Conservation (phyloP, 371 early-diverging fungal species). For the Blakeslea trispora region DNA sequence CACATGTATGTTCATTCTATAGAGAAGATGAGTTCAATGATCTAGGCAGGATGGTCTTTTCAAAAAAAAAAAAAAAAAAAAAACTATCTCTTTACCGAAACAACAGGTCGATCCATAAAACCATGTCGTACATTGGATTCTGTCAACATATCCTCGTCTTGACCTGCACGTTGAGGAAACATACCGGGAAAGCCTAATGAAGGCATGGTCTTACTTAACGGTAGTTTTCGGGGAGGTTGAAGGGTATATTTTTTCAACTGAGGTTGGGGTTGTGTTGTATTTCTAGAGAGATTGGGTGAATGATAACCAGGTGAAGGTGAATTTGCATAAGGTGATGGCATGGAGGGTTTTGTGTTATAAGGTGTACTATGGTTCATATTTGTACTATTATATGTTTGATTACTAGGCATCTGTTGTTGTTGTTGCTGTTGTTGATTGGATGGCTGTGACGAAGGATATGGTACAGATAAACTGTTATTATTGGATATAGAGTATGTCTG, state of each 20-base stretch:
- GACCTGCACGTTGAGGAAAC: slow-evolving; percentile 61
- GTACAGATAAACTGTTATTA: slow-evolving; percentile 37
- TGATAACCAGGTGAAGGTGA: slow-evolving; percentile 53
- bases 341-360: slow-evolving; percentile 22
- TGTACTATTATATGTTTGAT: slow-evolving; percentile 14
- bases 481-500: slow-evolving; percentile 23
- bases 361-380: slow-evolving; percentile 18
- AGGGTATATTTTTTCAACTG: slow-evolving; percentile 55
- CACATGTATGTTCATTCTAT: slow-evolving; percentile 55
- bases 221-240: slow-evolving; percentile 49
- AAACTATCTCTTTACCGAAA: slow-evolving; percentile 51
- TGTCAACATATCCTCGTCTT: slow-evolving; percentile 66
- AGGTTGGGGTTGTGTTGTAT: slow-evolving; percentile 23
- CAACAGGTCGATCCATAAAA: slow-evolving; percentile 60
- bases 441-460: slow-evolving; percentile 32
- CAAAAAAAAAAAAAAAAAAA: too few relatives aligned
- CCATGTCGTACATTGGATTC: slow-evolving; percentile 74
- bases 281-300: slow-evolving; percentile 39
- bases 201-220: slow-evolving; percentile 51
- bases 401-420: slow-evolving; percentile 6
- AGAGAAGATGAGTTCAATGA: too few relatives aligned
- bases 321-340: slow-evolving; percentile 50
- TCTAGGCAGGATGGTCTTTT: too few relatives aligned
- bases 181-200: slow-evolving; percentile 69
- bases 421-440: slow-evolving; percentile 13